Evolutionary conservation across 257 asterid species (phyloP).

Genomic region (Penstemon davidsonii): DNA sequence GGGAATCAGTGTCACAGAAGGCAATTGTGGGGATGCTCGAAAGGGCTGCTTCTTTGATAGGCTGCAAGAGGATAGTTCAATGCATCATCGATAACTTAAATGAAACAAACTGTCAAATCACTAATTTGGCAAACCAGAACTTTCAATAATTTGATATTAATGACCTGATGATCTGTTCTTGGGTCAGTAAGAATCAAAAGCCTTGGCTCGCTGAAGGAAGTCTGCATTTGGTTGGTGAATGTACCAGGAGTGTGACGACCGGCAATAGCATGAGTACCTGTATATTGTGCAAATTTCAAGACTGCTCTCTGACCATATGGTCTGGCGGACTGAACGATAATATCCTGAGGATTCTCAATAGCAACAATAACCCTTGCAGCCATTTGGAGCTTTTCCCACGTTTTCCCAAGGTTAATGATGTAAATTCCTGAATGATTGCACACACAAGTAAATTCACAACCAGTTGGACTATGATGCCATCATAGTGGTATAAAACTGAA

Average conservation of each 20-base stretch:
- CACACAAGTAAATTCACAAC: neutral
- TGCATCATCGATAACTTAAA: conserved; percentile 7
- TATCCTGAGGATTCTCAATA: conserved; percentile 50
- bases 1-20: conserved; percentile 53
- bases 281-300: conserved; percentile 48
- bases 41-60: conserved; percentile 56
- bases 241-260: conserved; percentile 57
- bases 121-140: neutral
- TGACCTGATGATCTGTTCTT: conserved; percentile 47
- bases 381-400: conserved; percentile 53
- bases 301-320: conserved; percentile 57
- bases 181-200: conserved; percentile 46
- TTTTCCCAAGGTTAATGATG: conserved; percentile 45
- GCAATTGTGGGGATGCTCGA: conserved; percentile 49
- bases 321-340: conserved; percentile 51
- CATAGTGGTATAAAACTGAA: too few species aligned
- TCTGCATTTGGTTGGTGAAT: conserved; percentile 45
- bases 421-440: conserved; percentile 34
- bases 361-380: conserved; percentile 50
- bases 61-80: conserved; percentile 31
- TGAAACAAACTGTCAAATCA: neutral
- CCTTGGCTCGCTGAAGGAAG: conserved; percentile 48
- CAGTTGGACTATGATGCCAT: too few species aligned
- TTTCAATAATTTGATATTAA: too few species aligned
- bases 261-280: conserved; percentile 44